A percentile compares a stretch with the other conserved stretches of the same genome.
Evolutionary conservation across 345 rosid genomes (phyloP).

Genomic region (Rhizophora mangle): DNA sequence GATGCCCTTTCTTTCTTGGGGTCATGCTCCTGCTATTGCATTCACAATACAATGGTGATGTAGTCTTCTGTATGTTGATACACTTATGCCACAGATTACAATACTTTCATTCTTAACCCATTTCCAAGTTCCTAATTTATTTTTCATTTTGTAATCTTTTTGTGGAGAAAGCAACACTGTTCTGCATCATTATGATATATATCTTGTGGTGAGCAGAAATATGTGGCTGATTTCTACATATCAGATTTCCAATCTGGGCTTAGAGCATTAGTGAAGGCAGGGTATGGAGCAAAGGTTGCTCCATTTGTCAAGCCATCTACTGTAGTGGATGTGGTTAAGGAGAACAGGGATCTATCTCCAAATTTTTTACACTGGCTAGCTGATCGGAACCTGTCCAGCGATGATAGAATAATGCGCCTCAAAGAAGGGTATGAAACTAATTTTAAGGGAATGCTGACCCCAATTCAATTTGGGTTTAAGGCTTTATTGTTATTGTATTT

Average conservation of each 20-base stretch:
- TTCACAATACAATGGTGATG: neutral
- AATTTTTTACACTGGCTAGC: constrained; percentile 74
- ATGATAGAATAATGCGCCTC: constrained; percentile 69
- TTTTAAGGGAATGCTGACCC: too few relatives aligned
- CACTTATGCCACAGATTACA: neutral
- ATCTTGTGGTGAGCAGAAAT: constrained; percentile 52
- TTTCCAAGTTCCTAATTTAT: neutral
- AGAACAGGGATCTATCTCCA: constrained; percentile 66
- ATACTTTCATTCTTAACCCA: neutral
- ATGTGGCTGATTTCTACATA: constrained; percentile 83
- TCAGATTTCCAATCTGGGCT: constrained; percentile 93
- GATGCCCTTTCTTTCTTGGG: too few relatives aligned
- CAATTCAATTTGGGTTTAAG: too few relatives aligned
- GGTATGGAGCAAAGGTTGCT: constrained; percentile 86
- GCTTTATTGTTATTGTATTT: neutral
- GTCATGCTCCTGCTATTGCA: too few relatives aligned
- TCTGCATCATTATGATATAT: neutral
- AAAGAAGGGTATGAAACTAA: constrained; percentile 73
- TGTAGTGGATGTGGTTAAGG: constrained; percentile 58
- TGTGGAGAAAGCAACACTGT: neutral
- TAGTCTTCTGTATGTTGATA: neutral
- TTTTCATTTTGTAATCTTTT: too few relatives aligned
- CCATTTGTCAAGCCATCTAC: constrained; percentile 68
- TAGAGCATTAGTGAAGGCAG: constrained; percentile 88
- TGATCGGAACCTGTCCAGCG: constrained; percentile 65